phyloP scores from a whole-genome alignment of 2,329 filamentous ascomycete genomes.

The Alternaria sp. region DNA sequence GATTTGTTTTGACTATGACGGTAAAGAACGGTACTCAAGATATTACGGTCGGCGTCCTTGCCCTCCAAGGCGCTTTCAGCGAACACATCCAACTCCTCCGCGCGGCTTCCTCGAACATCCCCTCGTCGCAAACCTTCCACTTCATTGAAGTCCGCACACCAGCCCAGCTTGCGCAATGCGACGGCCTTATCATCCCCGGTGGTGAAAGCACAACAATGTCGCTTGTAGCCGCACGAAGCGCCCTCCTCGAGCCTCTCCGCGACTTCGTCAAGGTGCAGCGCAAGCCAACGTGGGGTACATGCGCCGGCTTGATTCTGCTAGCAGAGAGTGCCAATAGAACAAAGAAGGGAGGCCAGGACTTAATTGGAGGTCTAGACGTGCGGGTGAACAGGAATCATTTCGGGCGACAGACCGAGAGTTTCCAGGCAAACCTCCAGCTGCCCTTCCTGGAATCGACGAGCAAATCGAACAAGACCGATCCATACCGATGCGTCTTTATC shows the following conservation, averaged over 20 bases:
- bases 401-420: constrained; percentile 90
- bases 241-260: constrained; percentile 80
- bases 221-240: constrained; percentile 80
- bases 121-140: constrained; percentile 26
- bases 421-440: constrained; percentile 75
- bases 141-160: constrained; percentile 83
- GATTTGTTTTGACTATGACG: constrained; percentile 25
- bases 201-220: constrained; percentile 96
- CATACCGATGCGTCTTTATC: constrained; percentile 89
- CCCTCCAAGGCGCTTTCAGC: constrained; percentile 90
- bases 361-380: constrained; percentile 90
- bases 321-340: constrained; percentile 86
- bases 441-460: constrained; percentile 65
- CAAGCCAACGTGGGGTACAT: constrained; percentile 94
- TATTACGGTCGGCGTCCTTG: constrained; percentile 67
- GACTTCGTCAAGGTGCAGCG: constrained; percentile 87
- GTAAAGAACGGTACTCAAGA: constrained; percentile 15
- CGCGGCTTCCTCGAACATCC: constrained; percentile 65
- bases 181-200: constrained; percentile 87
- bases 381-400: constrained; percentile 94
- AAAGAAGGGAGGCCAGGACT: constrained; percentile 88
- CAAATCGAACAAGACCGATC: constrained; percentile 43
- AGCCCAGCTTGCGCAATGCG: constrained; percentile 72
- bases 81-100: constrained; percentile 83
- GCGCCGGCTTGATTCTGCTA: constrained; percentile 90